phyloP scores from a whole-genome alignment of 768 basidiomycete genomes.

The Leccinum subgranulosum region DNA sequence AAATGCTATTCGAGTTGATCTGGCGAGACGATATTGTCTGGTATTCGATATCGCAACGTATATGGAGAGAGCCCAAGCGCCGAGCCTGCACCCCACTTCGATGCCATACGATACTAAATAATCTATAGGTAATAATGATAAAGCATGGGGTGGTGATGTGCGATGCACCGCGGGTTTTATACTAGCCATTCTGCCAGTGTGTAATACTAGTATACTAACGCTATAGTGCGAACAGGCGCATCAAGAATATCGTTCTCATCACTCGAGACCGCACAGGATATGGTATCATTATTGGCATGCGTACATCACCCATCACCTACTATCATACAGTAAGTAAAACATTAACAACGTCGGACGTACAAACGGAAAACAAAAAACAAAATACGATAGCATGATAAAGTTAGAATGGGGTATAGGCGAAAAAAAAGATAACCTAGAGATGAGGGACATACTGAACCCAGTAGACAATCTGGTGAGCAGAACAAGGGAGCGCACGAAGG shows the following conservation, averaged over 20 bases:
- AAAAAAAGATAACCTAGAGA: background rate
- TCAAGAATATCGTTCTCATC: too few relatives aligned
- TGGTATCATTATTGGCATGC: too few relatives aligned
- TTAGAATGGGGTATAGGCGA: background rate
- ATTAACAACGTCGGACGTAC: background rate
- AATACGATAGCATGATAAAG: background rate
- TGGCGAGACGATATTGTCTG: conserved; percentile 50
- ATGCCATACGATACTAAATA: too few relatives aligned
- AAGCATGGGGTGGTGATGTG: too few relatives aligned
- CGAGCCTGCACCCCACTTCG: background rate
- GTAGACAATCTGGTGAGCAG: background rate
- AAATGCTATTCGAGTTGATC: background rate
- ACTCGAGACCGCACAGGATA: too few relatives aligned
- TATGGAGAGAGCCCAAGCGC: conserved; percentile 9
- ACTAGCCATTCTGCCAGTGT: too few relatives aligned
- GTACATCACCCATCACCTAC: too few relatives aligned
- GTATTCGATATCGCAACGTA: conserved; percentile 88
- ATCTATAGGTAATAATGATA: background rate
- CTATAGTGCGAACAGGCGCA: too few relatives aligned
- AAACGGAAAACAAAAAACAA: background rate
- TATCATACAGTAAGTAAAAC: background rate
- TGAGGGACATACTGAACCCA: background rate
- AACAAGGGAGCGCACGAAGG: background rate
- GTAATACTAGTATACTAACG: too few relatives aligned
- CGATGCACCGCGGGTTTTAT: too few relatives aligned